Percentiles rank a stretch among this genome's conserved stretches.
These are phyloP conservation scores for Lactifluus hygrophoroides DNA, from an alignment of 768 basidiomycete genomes.

Conservation along the genomic window DNA sequence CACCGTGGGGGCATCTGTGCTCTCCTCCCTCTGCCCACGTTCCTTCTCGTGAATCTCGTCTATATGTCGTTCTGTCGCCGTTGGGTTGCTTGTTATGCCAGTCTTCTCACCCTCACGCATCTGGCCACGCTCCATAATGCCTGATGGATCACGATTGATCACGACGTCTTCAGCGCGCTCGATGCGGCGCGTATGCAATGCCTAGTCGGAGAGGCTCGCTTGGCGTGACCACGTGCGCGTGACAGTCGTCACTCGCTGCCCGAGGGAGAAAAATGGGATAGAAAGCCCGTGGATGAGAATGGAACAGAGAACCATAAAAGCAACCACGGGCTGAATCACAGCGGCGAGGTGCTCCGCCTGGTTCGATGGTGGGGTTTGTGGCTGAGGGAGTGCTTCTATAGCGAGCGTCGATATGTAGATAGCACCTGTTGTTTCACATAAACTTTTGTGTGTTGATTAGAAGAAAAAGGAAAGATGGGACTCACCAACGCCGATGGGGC, in stretches of 20 bases:
- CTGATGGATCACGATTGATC: conserved; percentile 66
- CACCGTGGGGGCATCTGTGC: conserved; percentile 5
- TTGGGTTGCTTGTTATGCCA: not conserved
- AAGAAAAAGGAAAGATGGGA: not conserved
- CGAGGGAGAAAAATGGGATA: conserved; percentile 91
- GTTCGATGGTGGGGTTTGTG: conserved; percentile 37
- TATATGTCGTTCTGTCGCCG: conserved; percentile 19
- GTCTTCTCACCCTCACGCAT: conserved; percentile 23
- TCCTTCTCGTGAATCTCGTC: conserved; percentile 21
- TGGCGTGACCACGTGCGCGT: conserved; percentile 87
- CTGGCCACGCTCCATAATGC: conserved; percentile 44
- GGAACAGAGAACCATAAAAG: conserved; percentile 90
- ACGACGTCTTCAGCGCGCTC: conserved; percentile 67
- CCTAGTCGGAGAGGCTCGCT: conserved; percentile 66
- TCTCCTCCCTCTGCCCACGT: conserved; percentile 15
- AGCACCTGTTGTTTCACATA: conserved; percentile 45
- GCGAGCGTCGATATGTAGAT: conserved; percentile 90
- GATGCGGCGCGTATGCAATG: conserved; percentile 65
- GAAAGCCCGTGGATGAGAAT: conserved; percentile 85
- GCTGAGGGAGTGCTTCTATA: conserved; percentile 45
- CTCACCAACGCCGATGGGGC: conserved; percentile 72
- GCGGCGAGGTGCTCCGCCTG: conserved; percentile 61
- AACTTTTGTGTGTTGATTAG: not conserved
- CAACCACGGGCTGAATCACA: conserved; percentile 85
- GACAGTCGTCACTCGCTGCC: conserved; percentile 83